These are phyloP conservation scores for Ceratocystis destructans DNA, from an alignment of 2,329 filamentous ascomycete genomes.

Conservation along the genomic window DNA sequence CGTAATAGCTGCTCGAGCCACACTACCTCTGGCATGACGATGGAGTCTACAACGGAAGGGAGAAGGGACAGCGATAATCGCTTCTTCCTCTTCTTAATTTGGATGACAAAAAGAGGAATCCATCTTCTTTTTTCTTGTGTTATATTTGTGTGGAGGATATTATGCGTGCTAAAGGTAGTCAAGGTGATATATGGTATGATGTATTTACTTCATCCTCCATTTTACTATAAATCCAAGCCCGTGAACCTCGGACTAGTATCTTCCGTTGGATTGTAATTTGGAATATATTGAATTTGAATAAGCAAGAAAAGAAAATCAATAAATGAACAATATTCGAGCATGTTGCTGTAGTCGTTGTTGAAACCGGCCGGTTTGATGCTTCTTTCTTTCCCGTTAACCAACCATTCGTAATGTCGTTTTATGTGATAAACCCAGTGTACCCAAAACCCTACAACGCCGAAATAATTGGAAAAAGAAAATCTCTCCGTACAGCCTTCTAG, in stretches of 20 bases:
- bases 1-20: neutral
- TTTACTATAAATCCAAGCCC: neutral
- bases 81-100: neutral
- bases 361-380: constrained; percentile 35
- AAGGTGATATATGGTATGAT: neutral
- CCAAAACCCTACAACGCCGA: constrained; percentile 19
- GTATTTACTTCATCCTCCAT: neutral
- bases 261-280: neutral
- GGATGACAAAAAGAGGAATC: neutral
- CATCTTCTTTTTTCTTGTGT: neutral
- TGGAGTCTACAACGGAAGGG: neutral
- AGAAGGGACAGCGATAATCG: no score
- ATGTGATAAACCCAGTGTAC: constrained; percentile 15
- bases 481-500: neutral
- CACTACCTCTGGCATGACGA: neutral
- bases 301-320: constrained; percentile 10
- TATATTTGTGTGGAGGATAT: neutral
- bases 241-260: neutral
- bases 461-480: constrained; percentile 7
- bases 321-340: constrained; percentile 7
- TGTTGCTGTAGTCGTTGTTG: constrained; percentile 34
- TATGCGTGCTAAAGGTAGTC: neutral
- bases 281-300: neutral
- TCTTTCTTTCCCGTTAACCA: constrained; percentile 11
- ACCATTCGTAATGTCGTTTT: constrained; percentile 14